phyloP scores from a whole-genome alignment of 139 green algal genomes.

The Tetradesmus obliquus region DNA sequence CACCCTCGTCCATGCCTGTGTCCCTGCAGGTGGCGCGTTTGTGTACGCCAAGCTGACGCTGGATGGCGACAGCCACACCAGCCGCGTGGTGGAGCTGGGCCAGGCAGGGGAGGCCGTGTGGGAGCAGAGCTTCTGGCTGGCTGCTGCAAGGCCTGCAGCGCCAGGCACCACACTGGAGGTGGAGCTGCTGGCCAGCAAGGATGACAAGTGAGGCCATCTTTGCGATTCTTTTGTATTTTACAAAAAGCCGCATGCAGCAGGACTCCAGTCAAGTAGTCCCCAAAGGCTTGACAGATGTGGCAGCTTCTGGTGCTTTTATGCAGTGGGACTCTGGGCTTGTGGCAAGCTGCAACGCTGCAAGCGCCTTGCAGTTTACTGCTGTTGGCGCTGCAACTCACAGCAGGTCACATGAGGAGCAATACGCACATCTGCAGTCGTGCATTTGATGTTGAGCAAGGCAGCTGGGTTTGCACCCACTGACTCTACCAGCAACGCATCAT shows the following conservation, averaged over 20 bases:
- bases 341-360: too few relatives aligned
- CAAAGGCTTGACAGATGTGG: too few relatives aligned
- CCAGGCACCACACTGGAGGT: not conserved
- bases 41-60: slow-evolving; percentile 24
- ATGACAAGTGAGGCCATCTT: slow-evolving; percentile 31
- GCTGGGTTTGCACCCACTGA: not conserved
- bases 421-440: too few relatives aligned
- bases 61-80: not conserved
- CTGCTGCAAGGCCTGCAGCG: slow-evolving; percentile 21
- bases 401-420: too few relatives aligned
- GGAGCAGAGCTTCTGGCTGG: slow-evolving; percentile 45
- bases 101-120: slow-evolving; percentile 12
- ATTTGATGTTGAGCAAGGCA: too few relatives aligned
- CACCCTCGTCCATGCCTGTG: too few relatives aligned
- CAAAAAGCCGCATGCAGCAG: not conserved
- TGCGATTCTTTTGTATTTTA: not conserved
- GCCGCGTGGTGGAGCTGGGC: slow-evolving; percentile 33
- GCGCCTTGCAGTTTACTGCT: too few relatives aligned
- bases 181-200: slow-evolving; percentile 38
- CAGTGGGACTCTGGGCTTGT: too few relatives aligned
- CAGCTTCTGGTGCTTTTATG: too few relatives aligned
- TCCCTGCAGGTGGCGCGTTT: not conserved
- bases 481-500: not conserved
- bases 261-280: too few relatives aligned
- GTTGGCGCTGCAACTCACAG: too few relatives aligned